Base-by-base conservation (phyloP, 768 basidiomycete species). In the Termitomyces sp. region DNA sequence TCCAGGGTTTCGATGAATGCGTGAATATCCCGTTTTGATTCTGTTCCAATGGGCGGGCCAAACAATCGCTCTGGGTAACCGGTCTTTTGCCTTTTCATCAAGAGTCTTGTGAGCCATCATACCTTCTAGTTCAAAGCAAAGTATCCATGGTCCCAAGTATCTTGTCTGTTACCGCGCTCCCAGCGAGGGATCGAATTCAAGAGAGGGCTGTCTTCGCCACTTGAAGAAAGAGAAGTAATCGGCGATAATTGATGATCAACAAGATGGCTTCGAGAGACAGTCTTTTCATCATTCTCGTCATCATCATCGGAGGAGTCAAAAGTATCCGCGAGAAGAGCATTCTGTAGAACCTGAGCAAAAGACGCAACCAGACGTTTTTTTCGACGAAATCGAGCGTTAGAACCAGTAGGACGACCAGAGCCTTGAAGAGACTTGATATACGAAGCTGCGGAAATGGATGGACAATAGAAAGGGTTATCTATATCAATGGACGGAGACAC, bases 401-500 rank as follows among this genome's bases (percentile, higher is more conserved):
- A 59, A 41, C 66, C 55, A 18, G 56, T 61, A 57, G 56, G 65
- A 67, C 50, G 61, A 56, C 64, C 58, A 59, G 67, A 65, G 41
- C 68, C 71, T n/a, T 78, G 78, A 26, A 85, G 69, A 54, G 71
- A 75, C 55, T 76, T 68, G 57, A 84, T 70, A 66, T 79, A 85
- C 30, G 73, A 67, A 51, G 74, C 69, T 12, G 82, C 79, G 55
- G 81, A 70, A 10, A 84, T 59, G 23, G 74, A 64, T 14, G 84
- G 83, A 61, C 84, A 86, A 68, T 85, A 86, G 46, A 81, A 73
- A 7, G 85, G 84, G 58, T 86, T 86, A 30, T 80, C 71, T n/a
- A 74, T 67, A 69, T 85, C 82, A 30, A 81, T 67, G 18, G 75
- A 57, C 43, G 81, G 81, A 59, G 59, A 47, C 41, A n/a, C 47